A percentile compares a stretch with the other conserved stretches of the same genome.
phyloP scores from a whole-genome alignment of 176 grass and related monocot genomes.

The Oryza glumipatula region DNA sequence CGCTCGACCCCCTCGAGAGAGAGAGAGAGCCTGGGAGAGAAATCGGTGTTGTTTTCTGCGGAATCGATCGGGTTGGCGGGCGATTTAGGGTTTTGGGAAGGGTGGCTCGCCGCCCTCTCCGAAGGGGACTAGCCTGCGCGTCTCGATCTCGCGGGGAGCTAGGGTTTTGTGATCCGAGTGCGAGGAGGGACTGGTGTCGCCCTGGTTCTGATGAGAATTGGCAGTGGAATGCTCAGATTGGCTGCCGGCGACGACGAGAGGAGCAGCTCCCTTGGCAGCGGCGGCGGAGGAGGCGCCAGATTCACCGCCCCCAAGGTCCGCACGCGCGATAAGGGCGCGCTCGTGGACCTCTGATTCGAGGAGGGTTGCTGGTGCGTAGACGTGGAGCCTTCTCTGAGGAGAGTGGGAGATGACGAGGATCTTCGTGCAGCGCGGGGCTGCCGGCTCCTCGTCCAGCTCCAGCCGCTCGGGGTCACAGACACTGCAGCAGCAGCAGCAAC shows the following conservation, averaged over 20 bases:
- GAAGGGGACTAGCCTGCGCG: constrained; percentile 15
- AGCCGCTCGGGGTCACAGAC: constrained; percentile 53
- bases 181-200: constrained; percentile 26
- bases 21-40: not conserved
- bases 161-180: constrained; percentile 48
- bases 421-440: constrained; percentile 81
- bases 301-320: constrained; percentile 70
- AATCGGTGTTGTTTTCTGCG: constrained; percentile 15
- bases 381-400: constrained; percentile 23
- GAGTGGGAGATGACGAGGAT: constrained; percentile 89
- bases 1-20: constrained; percentile 4
- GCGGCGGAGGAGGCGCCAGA: constrained; percentile 54
- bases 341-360: constrained; percentile 31
- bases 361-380: constrained; percentile 46
- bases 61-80: constrained; percentile 25
- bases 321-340: constrained; percentile 65
- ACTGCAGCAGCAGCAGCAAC: constrained; percentile 35
- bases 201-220: constrained; percentile 86
- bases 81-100: constrained; percentile 18
- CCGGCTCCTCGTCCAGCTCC: constrained; percentile 77
- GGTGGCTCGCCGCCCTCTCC: constrained; percentile 29
- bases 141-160: constrained; percentile 33
- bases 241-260: constrained; percentile 58
- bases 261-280: constrained; percentile 57
- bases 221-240: constrained; percentile 76